Evolutionary conservation across 805 yeast species (phyloP).

Genomic region (Kodamaea hsintzibuensis): DNA sequence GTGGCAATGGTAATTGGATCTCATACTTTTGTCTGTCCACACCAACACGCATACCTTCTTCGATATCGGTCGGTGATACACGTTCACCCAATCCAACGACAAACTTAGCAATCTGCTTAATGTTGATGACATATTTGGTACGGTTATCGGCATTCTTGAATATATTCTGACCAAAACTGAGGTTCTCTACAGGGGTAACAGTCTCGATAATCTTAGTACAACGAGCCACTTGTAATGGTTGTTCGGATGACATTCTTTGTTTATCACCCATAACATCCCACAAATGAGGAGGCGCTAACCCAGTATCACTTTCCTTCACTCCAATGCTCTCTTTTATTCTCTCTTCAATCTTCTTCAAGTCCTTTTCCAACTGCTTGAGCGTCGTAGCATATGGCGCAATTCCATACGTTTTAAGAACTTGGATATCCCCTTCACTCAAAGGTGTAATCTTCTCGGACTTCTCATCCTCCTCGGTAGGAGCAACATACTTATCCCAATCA

Average conservation of each 20-base stretch:
- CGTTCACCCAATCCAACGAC: constrained; percentile 96
- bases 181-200: constrained; percentile 23
- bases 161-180: constrained; percentile 30
- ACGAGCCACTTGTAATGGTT: constrained; percentile 96
- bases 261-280: constrained; percentile 98
- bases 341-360: constrained; percentile 78
- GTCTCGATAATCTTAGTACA: constrained; percentile 94
- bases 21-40: constrained; percentile 97
- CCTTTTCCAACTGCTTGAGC: constrained; percentile 82
- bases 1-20: constrained; percentile 96
- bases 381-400: constrained; percentile 92
- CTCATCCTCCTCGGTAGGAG: constrained; percentile 74
- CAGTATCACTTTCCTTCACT: constrained; percentile 92
- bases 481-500: constrained; percentile 96
- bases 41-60: constrained; percentile 99
- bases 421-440: constrained; percentile 93
- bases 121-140: constrained; percentile 90
- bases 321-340: constrained; percentile 95
- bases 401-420: constrained; percentile 94
- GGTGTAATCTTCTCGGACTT: constrained; percentile 75
- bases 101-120: constrained; percentile 97
- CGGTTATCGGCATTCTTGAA: constrained; percentile 73
- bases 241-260: constrained; percentile 89
- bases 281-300: constrained; percentile 92
- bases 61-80: constrained; percentile 97